Percentiles rank a stretch among this genome's conserved stretches.
phyloP scores from a whole-genome alignment of 1,284 basidiomycete species.

The Leccinum colubrinum region DNA sequence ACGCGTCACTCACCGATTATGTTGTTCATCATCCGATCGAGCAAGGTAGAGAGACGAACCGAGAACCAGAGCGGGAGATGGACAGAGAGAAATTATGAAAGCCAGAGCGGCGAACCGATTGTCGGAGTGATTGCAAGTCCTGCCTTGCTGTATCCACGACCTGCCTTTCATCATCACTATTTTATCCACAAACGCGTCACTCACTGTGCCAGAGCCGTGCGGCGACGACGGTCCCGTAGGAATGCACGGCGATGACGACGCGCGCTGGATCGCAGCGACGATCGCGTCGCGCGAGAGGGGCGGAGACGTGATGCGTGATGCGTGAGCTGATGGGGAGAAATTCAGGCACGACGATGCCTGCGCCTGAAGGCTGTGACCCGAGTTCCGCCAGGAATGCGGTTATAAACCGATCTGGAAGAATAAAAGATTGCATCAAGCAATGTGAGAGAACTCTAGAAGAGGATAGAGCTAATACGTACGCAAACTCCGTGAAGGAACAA shows the following conservation, averaged over 20 bases:
- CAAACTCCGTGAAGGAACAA: conserved; percentile 68
- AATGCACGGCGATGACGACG: conserved; percentile 53
- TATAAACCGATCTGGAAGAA: conserved; percentile 53
- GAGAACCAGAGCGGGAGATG: too few relatives aligned
- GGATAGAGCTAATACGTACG: conserved; percentile 33
- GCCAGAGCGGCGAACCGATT: too few relatives aligned
- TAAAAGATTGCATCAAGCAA: background rate
- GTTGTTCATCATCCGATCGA: too few relatives aligned
- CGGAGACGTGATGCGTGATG: conserved; percentile 44
- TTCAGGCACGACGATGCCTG: conserved; percentile 59
- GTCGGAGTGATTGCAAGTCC: too few relatives aligned
- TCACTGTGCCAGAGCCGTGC: conserved; percentile 44
- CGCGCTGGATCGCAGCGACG: conserved; percentile 28
- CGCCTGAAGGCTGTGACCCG: conserved; percentile 38
- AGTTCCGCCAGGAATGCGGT: conserved; percentile 46
- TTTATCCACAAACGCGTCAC: too few relatives aligned
- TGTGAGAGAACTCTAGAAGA: background rate
- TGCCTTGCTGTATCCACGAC: too few relatives aligned
- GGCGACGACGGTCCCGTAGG: conserved; percentile 60
- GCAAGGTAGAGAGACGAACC: too few relatives aligned
- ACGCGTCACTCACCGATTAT: too few relatives aligned
- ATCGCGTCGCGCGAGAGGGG: conserved; percentile 22
- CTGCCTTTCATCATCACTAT: too few relatives aligned
- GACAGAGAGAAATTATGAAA: too few relatives aligned
- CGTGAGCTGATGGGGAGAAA: conserved; percentile 54